Evolutionary conservation across 495 filamentous ascomycete genomes (phyloP), one percentile per base, ranked within the genome.

Genomic region (Podospora comata): DNA sequence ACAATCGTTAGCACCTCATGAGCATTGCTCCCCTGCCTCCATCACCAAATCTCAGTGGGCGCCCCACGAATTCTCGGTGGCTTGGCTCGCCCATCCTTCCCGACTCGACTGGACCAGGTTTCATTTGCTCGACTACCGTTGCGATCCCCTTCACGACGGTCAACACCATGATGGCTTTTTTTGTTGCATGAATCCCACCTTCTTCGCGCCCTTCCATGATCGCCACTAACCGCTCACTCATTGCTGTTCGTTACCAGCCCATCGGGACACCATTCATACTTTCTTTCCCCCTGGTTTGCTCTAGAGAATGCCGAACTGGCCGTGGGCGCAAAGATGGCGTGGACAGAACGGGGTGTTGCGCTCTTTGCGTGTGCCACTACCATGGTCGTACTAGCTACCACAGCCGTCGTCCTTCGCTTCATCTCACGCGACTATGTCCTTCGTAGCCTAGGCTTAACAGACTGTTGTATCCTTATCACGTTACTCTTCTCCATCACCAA

Each of bases 401-500:
- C 9, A 16, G 39, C 39, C 9, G 39, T 48, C 2, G 39, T 11
- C 15, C 39, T 48, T 48, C 39, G 39, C 15, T 48, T 13, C 1
- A 11, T 48, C 2, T 48, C 15, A 48, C 39, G 39, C 2, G 15
- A 11, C 11, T 48, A 48, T 16, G 15, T 48, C 39, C 39, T 48
- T 11, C 9, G 39, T 16, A 48, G 39, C 2, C 39, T 48, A 3
- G 39, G 39, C 9, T 16, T 7, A 11, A 48, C 15, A 16, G 39
- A 48, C 15, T 48, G 39, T 48, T 48, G 15, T 48, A 48, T 48
- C 3, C 2, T 48, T 11, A 48, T 48, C 2, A 48, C 39, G 0
- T 44, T 69, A 3, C 3, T 69, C 18, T 39, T 66, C 20, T 6
- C 55, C 53, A n/a, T 66, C n/a, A n/a, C 5, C 1, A 69, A 57